These are phyloP conservation scores for Neohortaea acidophila DNA, from an alignment of 495 filamentous ascomycete species.

Conservation along the genomic window DNA sequence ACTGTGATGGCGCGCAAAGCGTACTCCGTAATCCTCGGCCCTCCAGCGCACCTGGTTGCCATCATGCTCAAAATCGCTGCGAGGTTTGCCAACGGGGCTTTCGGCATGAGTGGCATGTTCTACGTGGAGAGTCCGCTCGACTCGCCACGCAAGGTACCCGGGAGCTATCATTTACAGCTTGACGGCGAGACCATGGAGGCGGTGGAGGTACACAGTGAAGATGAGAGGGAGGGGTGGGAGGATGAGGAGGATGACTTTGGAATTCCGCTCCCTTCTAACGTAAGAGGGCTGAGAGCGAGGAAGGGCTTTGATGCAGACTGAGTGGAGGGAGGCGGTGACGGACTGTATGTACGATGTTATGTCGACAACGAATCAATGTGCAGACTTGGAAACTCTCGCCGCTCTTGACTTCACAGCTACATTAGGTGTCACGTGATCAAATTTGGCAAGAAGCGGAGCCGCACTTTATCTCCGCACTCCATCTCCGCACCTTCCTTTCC, in stretches of 20 bases:
- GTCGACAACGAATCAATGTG: too few relatives aligned
- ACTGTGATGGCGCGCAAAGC: slow-evolving; percentile 58
- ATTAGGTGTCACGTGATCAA: too few relatives aligned
- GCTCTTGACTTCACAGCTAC: too few relatives aligned
- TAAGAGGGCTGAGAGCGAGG: neutral
- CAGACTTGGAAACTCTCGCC: too few relatives aligned
- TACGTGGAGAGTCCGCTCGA: slow-evolving; percentile 7
- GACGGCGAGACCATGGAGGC: slow-evolving; percentile 19
- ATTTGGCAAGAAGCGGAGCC: too few relatives aligned
- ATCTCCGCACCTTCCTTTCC: too few relatives aligned
- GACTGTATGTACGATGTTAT: too few relatives aligned
- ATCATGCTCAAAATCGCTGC: slow-evolving; percentile 69
- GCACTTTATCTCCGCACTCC: too few relatives aligned
- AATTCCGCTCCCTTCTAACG: too few relatives aligned
- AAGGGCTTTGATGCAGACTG: neutral
- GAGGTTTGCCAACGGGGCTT: slow-evolving; percentile 50
- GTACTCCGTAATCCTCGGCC: slow-evolving; percentile 55
- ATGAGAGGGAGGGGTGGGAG: slow-evolving; percentile 23
- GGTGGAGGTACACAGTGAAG: neutral
- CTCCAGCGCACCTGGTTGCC: slow-evolving; percentile 57
- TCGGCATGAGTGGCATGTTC: slow-evolving; percentile 20
- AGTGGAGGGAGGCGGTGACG: neutral
- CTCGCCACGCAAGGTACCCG: slow-evolving; percentile 7
- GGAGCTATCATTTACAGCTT: slow-evolving; percentile 11
- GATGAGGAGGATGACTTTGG: slow-evolving; percentile 26